Evolutionary conservation across 2,329 filamentous ascomycete species (phyloP), one percentile per base, ranked within the genome.

Genomic region (Diplodia mutila): DNA sequence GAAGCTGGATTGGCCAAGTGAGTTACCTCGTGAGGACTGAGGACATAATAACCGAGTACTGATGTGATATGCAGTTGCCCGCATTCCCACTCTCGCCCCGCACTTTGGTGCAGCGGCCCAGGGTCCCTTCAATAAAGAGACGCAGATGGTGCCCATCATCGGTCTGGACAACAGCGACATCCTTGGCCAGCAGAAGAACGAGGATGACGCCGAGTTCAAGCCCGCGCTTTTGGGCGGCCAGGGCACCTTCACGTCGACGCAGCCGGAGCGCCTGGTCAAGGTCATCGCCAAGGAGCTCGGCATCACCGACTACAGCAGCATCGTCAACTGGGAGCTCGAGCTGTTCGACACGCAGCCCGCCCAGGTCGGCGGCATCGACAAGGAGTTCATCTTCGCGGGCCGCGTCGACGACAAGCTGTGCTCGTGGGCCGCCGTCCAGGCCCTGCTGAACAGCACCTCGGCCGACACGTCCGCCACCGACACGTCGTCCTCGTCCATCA

Each of bases 361-460:
- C 1, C 89, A 90, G 49, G 86, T 93, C 21, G 90, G 92, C 71
- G 95, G 95, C 14, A 80, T 99, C 67, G 92, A 97, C 73, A 92
- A 91, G 77, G 94, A 98, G 73, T 90, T 99, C 78, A 97, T 99
- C 80, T 97, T 94, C 71, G 94, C 92, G 9, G 94, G 94, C 68
- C 91, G 95, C 65, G 95, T 98, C 72, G 95, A 99, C 77, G 95
- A 99, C 82, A 98, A 97, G 84, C 89, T 99, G 55, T 98, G 95
- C 85, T 96, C 92, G 37, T 98, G 93, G 89, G 89, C 93, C 8
- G 94, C 95, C 8, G 85, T 97, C 64, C 89, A 94, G 78, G 94
- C 89, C 3, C 88, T 99, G 0, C 84, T 97, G 32, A 88, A 90
- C 61, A 88, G 90, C 21, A 82, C 87, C 14, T 81, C 84, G 32